These are phyloP conservation scores for Vitrella brassicaformis DNA, from an alignment of 73 alveolate species.

Conservation along the genomic window DNA sequence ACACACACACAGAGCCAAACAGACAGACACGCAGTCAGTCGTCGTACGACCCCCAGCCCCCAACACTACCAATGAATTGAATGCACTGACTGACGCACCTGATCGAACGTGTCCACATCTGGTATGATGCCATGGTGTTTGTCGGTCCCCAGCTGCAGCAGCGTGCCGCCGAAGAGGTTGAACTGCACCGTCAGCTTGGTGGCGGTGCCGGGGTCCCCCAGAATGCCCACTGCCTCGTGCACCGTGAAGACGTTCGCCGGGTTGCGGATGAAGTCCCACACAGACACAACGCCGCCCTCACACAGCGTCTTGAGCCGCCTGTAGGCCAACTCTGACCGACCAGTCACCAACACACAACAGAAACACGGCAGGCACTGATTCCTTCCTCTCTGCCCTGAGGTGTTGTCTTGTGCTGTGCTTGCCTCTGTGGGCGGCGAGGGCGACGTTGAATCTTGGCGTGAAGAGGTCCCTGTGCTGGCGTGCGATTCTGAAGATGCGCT, in stretches of 20 bases:
- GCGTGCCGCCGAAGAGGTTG: constrained; percentile 48
- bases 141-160: constrained; percentile 23
- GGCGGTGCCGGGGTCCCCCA: constrained; percentile 40
- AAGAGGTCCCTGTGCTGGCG: constrained; percentile 25
- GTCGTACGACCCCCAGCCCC: not conserved
- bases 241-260: constrained; percentile 38
- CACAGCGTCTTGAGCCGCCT: constrained; percentile 29
- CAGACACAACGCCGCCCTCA: constrained; percentile 17
- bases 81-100: not conserved
- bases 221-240: constrained; percentile 39
- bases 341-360: too few species aligned
- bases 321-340: constrained; percentile 29
- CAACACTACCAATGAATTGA: not conserved
- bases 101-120: constrained; percentile 20
- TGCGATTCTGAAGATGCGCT: too few species aligned
- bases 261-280: constrained; percentile 32
- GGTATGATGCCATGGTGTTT: constrained; percentile 13
- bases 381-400: too few species aligned
- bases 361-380: too few species aligned
- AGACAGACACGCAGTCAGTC: not conserved
- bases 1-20: not conserved
- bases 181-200: constrained; percentile 46
- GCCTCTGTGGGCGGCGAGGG: constrained; percentile 16
- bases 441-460: constrained; percentile 16
- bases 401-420: too few species aligned